A percentile compares a stretch with the other conserved stretches of the same genome.
phyloP scores from a whole-genome alignment of 345 rosid species.

The Euphorbia lathyris region DNA sequence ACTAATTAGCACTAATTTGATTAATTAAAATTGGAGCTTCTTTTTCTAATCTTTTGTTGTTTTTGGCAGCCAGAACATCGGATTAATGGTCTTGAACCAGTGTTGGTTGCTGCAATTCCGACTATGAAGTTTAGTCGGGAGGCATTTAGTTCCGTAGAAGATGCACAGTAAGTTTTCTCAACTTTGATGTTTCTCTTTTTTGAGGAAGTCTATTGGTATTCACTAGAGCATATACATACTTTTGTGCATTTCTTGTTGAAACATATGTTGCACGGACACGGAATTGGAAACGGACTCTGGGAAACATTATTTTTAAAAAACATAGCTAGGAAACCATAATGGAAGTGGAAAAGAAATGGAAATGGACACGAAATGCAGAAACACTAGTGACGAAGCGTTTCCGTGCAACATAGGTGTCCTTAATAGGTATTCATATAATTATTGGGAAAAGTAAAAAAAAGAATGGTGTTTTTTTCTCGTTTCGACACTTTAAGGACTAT shows the following conservation, averaged over 20 bases:
- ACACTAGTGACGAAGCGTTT: too few relatives aligned
- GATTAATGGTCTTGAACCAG: constrained; percentile 49
- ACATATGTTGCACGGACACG: neutral
- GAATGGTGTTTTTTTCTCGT: too few relatives aligned
- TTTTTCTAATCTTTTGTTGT: neutral
- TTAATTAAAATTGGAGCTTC: neutral
- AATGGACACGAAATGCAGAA: too few relatives aligned
- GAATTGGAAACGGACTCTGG: too few relatives aligned
- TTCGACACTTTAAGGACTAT: too few relatives aligned
- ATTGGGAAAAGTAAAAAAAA: too few relatives aligned
- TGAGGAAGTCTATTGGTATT: neutral
- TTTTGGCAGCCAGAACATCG: constrained; percentile 44
- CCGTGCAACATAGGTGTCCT: too few relatives aligned
- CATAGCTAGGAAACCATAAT: too few relatives aligned
- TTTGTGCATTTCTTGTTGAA: neutral
- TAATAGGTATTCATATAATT: too few relatives aligned
- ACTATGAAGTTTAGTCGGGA: constrained; percentile 49
- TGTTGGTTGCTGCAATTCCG: constrained; percentile 63
- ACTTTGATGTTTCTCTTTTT: neutral
- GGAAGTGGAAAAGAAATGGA: too few relatives aligned
- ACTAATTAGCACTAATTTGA: neutral
- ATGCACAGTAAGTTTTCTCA: constrained; percentile 52
- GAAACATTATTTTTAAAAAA: too few relatives aligned
- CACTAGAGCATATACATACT: too few relatives aligned
- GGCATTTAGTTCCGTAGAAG: constrained; percentile 46